Evolutionary conservation across 345 rosid species (phyloP).

Genomic region (Lagerstroemia speciosa): DNA sequence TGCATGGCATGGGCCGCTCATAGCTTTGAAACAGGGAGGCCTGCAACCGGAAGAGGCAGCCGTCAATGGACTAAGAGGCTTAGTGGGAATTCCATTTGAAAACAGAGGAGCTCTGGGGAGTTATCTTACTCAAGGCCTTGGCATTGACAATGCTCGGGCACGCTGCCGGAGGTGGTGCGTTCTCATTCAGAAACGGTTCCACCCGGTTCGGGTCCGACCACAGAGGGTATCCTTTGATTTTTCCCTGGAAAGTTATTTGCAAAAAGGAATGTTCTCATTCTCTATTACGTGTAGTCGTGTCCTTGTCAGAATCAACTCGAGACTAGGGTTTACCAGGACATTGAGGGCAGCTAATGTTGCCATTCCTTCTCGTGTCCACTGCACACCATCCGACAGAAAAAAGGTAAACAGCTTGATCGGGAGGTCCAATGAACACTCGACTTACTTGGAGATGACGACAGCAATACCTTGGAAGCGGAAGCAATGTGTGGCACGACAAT

Average conservation of each 20-base stretch:
- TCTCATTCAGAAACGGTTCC: slow-evolving; percentile 74
- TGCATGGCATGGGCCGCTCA: slow-evolving; percentile 14
- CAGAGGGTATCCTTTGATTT: slow-evolving; percentile 79
- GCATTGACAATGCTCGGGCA: slow-evolving; percentile 87
- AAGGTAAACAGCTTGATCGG: neutral
- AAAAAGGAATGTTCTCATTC: neutral
- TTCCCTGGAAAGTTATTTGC: slow-evolving; percentile 37
- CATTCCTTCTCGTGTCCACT: slow-evolving; percentile 99
- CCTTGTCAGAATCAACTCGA: neutral
- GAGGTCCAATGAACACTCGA: neutral
- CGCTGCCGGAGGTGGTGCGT: slow-evolving; percentile 72
- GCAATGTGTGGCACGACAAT: slow-evolving; percentile 91
- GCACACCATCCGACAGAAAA: slow-evolving; percentile 6
- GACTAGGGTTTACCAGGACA: slow-evolving; percentile 46
- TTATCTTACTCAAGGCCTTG: slow-evolving; percentile 54
- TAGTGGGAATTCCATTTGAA: neutral
- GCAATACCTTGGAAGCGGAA: slow-evolving; percentile 88
- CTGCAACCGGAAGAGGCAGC: slow-evolving; percentile 26
- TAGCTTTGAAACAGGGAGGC: slow-evolving; percentile 77
- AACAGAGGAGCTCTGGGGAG: neutral
- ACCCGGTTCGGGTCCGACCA: slow-evolving; percentile 74
- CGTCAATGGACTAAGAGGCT: neutral
- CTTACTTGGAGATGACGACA: neutral
- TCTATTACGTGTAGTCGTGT: neutral
- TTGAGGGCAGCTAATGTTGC: slow-evolving; percentile 90